A percentile compares a stretch with the other conserved stretches of the same genome.
These are phyloP conservation scores for Pichia sp. DNA, from an alignment of 1,139 yeast species.

Conservation along the genomic window DNA sequence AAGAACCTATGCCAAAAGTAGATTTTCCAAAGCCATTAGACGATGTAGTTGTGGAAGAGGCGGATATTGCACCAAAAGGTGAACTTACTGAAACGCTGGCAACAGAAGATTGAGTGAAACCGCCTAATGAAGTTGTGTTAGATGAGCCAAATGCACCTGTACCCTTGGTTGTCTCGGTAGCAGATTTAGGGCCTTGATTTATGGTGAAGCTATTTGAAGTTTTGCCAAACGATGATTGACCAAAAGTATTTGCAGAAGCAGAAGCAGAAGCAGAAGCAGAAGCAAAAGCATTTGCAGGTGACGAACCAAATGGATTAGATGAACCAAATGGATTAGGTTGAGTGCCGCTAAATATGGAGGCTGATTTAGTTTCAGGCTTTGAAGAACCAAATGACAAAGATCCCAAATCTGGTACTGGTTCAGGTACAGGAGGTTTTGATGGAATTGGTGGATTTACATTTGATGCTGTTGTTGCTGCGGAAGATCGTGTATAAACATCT, in stretches of 20 bases:
- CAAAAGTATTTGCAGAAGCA: constrained; percentile 5
- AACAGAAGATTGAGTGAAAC: too few relatives aligned
- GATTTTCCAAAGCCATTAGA: not conserved
- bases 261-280: not conserved
- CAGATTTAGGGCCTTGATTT: too few relatives aligned
- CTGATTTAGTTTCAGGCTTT: not conserved
- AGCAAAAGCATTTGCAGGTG: constrained; percentile 9
- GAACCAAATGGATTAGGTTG: constrained; percentile 8
- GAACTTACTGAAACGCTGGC: too few relatives aligned
- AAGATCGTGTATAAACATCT: constrained; percentile 7
- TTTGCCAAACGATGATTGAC: too few relatives aligned
- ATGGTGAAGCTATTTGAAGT: too few relatives aligned
- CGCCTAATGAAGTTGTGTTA: too few relatives aligned
- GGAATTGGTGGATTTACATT: not conserved
- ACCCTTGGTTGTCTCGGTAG: too few relatives aligned
- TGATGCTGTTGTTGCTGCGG: not conserved
- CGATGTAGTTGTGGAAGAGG: not conserved
- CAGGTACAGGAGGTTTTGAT: not conserved
- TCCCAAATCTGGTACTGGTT: not conserved
- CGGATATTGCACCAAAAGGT: not conserved
- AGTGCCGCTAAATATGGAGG: constrained; percentile 7
- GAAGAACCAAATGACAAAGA: constrained; percentile 6
- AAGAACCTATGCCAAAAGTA: not conserved
- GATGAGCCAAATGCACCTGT: not conserved
- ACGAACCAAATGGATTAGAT: constrained; percentile 4